phyloP scores from a whole-genome alignment of 345 rosid genomes.

The Rhodomyrtus tomentosa region DNA sequence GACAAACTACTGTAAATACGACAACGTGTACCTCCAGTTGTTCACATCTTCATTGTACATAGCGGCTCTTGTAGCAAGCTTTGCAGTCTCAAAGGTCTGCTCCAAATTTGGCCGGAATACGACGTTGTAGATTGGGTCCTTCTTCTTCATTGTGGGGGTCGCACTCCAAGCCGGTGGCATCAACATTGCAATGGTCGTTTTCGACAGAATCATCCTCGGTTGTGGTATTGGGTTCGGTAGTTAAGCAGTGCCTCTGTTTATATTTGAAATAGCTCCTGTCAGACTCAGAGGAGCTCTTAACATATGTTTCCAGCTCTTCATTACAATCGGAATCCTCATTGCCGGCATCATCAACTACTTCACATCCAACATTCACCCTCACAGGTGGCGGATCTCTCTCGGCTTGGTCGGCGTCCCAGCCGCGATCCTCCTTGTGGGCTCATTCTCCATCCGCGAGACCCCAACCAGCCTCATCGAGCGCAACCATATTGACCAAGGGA shows the following conservation, averaged over 20 bases:
- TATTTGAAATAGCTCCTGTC: neutral
- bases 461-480: neutral
- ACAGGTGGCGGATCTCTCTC: neutral
- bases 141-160: neutral
- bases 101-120: constrained; percentile 5
- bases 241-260: neutral
- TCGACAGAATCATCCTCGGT: constrained; percentile 15
- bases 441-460: neutral
- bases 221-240: constrained; percentile 13
- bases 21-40: constrained; percentile 8
- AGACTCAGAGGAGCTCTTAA: neutral
- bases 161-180: neutral
- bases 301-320: neutral
- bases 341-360: neutral
- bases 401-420: neutral
- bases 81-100: constrained; percentile 8
- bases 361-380: neutral
- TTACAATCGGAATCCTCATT: neutral
- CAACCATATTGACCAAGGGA: neutral
- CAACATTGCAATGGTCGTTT: constrained; percentile 3
- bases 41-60: constrained; percentile 14
- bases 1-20: constrained; percentile 19
- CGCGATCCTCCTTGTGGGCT: neutral
- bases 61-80: constrained; percentile 8
- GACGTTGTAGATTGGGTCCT: constrained; percentile 6